phyloP scores from a whole-genome alignment of 768 basidiomycete species.

The Leccinum boreale region DNA sequence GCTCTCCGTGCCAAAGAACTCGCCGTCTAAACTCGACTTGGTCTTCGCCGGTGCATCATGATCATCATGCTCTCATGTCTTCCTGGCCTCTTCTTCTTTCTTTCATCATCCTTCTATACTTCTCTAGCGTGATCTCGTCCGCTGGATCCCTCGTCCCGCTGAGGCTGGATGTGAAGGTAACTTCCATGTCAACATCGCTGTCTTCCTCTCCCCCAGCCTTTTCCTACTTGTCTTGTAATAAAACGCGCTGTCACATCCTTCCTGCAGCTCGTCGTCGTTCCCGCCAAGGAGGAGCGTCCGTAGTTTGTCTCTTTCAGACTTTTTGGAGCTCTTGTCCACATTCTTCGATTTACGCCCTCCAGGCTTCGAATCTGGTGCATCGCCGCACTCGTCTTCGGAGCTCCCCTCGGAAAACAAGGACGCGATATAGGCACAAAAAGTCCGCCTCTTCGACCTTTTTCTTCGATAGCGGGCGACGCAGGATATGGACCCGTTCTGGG shows the following conservation, averaged over 20 bases:
- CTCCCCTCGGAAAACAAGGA: slow-evolving; percentile 62
- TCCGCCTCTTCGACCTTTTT: slow-evolving; percentile 92
- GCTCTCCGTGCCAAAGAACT: slow-evolving; percentile 66
- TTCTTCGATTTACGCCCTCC: slow-evolving; percentile 7
- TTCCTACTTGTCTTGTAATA: slow-evolving; percentile 12
- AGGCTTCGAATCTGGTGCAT: neutral
- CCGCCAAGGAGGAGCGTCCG: slow-evolving; percentile 73
- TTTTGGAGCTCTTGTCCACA: slow-evolving; percentile 30
- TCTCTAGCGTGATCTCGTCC: slow-evolving; percentile 84
- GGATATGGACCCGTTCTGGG: slow-evolving; percentile 75
- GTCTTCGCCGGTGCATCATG: slow-evolving; percentile 17
- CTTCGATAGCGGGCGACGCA: slow-evolving; percentile 71
- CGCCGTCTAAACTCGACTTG: slow-evolving; percentile 45
- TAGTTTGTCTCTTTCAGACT: slow-evolving; percentile 61
- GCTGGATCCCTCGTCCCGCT: slow-evolving; percentile 48
- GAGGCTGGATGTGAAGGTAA: slow-evolving; percentile 90
- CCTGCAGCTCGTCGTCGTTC: slow-evolving; percentile 66
- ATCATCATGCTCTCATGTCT: slow-evolving; percentile 27
- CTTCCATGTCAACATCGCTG: slow-evolving; percentile 80
- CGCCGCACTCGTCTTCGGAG: slow-evolving; percentile 29
- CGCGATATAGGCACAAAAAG: slow-evolving; percentile 75
- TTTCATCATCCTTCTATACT: slow-evolving; percentile 83
- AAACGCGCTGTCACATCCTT: slow-evolving; percentile 70
- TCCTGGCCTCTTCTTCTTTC: slow-evolving; percentile 69
- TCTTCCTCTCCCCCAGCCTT: slow-evolving; percentile 23